These are phyloP conservation scores for Myxozyma nipponensis DNA, from an alignment of 805 yeast species.

Conservation along the genomic window DNA sequence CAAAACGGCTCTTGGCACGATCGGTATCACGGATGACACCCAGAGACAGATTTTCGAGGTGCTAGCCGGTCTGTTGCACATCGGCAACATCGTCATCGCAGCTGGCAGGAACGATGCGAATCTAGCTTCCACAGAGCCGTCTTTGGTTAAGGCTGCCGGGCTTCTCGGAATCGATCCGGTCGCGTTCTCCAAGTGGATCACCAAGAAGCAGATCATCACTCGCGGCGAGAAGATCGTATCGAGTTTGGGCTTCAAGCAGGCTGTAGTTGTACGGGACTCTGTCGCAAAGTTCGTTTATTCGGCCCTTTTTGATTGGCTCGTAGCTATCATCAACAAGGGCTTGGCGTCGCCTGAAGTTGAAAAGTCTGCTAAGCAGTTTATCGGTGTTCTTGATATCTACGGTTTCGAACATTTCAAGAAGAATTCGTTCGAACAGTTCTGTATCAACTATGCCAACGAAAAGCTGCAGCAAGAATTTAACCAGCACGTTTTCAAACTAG, in stretches of 20 bases:
- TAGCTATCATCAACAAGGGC: conserved; percentile 73
- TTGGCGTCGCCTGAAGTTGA: conserved; percentile 71
- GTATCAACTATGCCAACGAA: conserved; percentile 95
- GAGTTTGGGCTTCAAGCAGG: conserved; percentile 75
- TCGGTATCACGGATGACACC: conserved; percentile 60
- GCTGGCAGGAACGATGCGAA: conserved; percentile 82
- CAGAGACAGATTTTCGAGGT: conserved; percentile 71
- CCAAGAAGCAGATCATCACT: conserved; percentile 88
- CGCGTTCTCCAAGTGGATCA: conserved; percentile 82
- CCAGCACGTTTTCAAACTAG: conserved; percentile 94
- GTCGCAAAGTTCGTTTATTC: conserved; percentile 92
- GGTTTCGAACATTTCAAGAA: conserved; percentile 95
- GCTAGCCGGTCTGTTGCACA: conserved; percentile 82
- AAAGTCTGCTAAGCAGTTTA: conserved; percentile 61
- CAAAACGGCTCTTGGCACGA: conserved; percentile 66
- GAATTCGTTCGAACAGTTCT: conserved; percentile 94
- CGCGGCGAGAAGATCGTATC: conserved; percentile 87
- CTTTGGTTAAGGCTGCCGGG: conserved; percentile 74
- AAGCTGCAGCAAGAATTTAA: conserved; percentile 95
- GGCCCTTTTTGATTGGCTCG: conserved; percentile 93
- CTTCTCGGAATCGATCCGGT: conserved; percentile 74
- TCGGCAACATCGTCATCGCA: conserved; percentile 85
- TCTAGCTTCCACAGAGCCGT: conserved; percentile 81
- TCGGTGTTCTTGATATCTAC: conserved; percentile 95
- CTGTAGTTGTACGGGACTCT: conserved; percentile 92